These are phyloP conservation scores for Sungouiozyma intestinalis DNA, from an alignment of 805 yeast genomes.

Conservation along the genomic window DNA sequence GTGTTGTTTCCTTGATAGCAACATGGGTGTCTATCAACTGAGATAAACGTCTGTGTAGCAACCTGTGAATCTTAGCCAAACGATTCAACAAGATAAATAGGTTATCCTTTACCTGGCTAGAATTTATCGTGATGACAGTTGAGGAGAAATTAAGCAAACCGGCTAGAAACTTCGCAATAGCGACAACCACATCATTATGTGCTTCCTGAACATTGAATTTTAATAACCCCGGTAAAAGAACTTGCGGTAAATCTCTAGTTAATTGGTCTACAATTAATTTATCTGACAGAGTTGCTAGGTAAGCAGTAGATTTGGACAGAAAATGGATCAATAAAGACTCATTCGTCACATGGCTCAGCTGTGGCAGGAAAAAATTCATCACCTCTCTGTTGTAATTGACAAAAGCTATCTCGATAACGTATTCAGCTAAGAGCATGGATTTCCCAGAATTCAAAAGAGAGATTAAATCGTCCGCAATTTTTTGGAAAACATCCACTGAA, in stretches of 20 bases:
- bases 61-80: conserved; percentile 17
- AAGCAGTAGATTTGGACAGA: conserved; percentile 19
- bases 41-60: conserved; percentile 16
- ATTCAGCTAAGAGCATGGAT: conserved; percentile 18
- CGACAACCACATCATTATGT: conserved; percentile 14
- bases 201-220: conserved; percentile 4
- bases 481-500: neutral
- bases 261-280: conserved; percentile 23
- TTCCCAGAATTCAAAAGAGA: conserved; percentile 13
- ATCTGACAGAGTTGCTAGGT: conserved; percentile 20
- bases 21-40: conserved; percentile 17
- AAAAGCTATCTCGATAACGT: conserved; percentile 22
- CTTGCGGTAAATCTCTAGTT: conserved; percentile 14
- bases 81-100: conserved; percentile 10
- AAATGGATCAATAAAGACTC: conserved; percentile 17
- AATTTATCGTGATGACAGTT: conserved; percentile 9
- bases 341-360: conserved; percentile 11
- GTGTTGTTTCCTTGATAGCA: conserved; percentile 11
- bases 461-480: conserved; percentile 12
- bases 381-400: conserved; percentile 23
- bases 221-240: conserved; percentile 20
- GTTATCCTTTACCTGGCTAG: conserved; percentile 10
- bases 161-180: conserved; percentile 22
- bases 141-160: conserved; percentile 10
- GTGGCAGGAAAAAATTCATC: conserved; percentile 17